A percentile compares a stretch with the other conserved stretches of the same genome.
These are phyloP conservation scores for Aspergillus flavus DNA, from an alignment of 2,329 filamentous ascomycete genomes.

Conservation along the genomic window DNA sequence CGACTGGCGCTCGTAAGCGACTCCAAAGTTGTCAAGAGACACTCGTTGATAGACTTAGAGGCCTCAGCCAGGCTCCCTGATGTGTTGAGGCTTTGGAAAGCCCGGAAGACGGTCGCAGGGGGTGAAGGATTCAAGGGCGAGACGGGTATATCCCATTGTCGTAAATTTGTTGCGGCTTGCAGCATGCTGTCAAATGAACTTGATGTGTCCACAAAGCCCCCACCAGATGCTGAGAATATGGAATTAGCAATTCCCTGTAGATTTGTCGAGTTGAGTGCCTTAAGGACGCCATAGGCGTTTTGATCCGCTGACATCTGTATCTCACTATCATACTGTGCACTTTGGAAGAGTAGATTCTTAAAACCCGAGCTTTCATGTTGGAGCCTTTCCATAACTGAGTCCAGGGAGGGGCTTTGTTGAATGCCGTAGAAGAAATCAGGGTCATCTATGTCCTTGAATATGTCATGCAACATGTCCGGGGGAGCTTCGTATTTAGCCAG, in stretches of 20 bases:
- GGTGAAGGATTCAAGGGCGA: constrained; percentile 65
- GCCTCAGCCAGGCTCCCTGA: constrained; percentile 60
- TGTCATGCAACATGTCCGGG: constrained; percentile 71
- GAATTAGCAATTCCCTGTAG: constrained; percentile 84
- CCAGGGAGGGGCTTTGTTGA: constrained; percentile 73
- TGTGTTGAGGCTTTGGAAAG: constrained; percentile 76
- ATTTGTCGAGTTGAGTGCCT: constrained; percentile 77
- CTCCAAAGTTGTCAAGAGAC: constrained; percentile 53
- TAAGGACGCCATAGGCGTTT: constrained; percentile 72
- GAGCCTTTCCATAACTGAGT: constrained; percentile 76
- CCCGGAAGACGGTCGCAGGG: constrained; percentile 73
- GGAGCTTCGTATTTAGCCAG: constrained; percentile 57
- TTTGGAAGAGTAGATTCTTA: constrained; percentile 86
- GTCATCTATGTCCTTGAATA: constrained; percentile 93
- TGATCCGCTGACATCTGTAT: constrained; percentile 61
- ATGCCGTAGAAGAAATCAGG: constrained; percentile 95
- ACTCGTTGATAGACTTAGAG: constrained; percentile 62
- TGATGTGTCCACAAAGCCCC: constrained; percentile 51
- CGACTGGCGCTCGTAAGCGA: constrained; percentile 38
- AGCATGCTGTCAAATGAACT: constrained; percentile 72
- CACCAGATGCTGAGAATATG: constrained; percentile 66
- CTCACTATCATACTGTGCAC: constrained; percentile 86
- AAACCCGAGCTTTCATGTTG: constrained; percentile 87
- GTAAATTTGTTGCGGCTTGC: constrained; percentile 76
- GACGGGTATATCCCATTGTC: constrained; percentile 87